Base-by-base conservation (phyloP, 768 basidiomycete genomes). In the Tephrocybe sp. region DNA sequence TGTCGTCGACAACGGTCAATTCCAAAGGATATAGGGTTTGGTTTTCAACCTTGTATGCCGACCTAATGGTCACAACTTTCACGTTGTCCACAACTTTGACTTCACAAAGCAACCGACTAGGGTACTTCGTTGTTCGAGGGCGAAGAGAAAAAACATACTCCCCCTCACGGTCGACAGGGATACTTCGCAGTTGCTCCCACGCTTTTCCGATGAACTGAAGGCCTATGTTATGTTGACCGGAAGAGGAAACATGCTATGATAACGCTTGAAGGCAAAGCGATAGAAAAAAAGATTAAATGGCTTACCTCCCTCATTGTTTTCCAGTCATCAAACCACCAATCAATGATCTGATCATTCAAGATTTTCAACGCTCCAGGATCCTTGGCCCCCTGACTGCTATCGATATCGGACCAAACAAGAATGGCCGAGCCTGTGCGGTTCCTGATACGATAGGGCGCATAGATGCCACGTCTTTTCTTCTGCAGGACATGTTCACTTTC, bases 271-370 rank as follows among this genome's bases (percentile, higher is more conserved):
- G 37, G 37, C 19, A 31, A 31, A 47, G 42, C 37, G 12, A 22
- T 18, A 39, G 1, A 44, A 1, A 9, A 44, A 15, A 35, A 2
- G 26, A 25, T 38, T 21, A 1, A 13, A 16, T 21, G 25, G 27
- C 75, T 52, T 62, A 92, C 94, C 74, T 99, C 97, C 63, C 97
- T 84, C 74, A 90, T 86, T 4, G 86, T 87, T 64, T 87, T 87
- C 88, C 92, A 93, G 61, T 98, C 95, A 63, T 98, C 94, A 60
- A 98, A 98, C 47, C 97, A 78, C 97, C 97, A 98, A 49, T 98
- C 95, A 4, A 91, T 73, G 7, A 77, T 83, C 60, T 90, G 78
- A 30, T 88, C 87, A 55, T 92, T 80, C 16, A 80, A 70, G 30
- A 99, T 70, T 58, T 84, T 81, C 35, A 83, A 74, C 25, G 77